Percentiles rank a stretch among this genome's conserved stretches.
These are phyloP conservation scores for Schizonepeta tenuifolia DNA, from an alignment of 257 asterid species.

Conservation along the genomic window DNA sequence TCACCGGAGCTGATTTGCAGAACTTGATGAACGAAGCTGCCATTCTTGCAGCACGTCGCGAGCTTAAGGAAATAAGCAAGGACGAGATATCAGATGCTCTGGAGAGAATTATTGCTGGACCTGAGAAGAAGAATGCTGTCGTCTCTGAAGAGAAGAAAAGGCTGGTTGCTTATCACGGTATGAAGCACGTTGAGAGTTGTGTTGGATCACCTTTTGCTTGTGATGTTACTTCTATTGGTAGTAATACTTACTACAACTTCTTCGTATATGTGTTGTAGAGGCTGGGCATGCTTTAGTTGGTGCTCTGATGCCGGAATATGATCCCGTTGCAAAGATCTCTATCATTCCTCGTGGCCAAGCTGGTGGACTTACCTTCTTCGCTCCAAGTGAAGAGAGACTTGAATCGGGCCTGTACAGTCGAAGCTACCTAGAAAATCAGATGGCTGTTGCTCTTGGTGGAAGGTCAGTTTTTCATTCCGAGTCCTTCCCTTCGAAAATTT, in stretches of 20 bases:
- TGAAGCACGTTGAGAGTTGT: background rate
- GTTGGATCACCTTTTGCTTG: background rate
- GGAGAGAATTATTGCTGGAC: constrained; percentile 98
- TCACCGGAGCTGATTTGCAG: constrained; percentile 98
- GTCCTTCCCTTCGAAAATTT: background rate
- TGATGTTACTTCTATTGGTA: background rate
- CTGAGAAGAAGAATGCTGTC: constrained; percentile 98
- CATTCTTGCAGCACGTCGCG: constrained; percentile 96
- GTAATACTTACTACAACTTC: background rate
- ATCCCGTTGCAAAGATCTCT: constrained; percentile 98
- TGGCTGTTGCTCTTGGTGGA: constrained; percentile 99
- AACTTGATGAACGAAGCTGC: constrained; percentile 99
- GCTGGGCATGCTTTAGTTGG: constrained; percentile 99
- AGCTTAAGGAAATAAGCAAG: constrained; percentile 96
- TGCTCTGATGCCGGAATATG: constrained; percentile 98
- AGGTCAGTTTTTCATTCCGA: constrained; percentile 52
- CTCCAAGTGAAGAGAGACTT: constrained; percentile 98
- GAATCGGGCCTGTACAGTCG: constrained; percentile 96
- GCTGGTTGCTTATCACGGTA: constrained; percentile 95
- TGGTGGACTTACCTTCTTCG: constrained; percentile 97
- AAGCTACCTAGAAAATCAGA: constrained; percentile 97
- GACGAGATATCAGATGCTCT: constrained; percentile 97
- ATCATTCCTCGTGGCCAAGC: constrained; percentile 99
- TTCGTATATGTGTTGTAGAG: constrained; percentile 49
- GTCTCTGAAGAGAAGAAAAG: constrained; percentile 96